Evolutionary conservation across 495 filamentous ascomycete species (phyloP), one percentile per base, ranked within the genome.

Genomic region (Platismatia glauca): DNA sequence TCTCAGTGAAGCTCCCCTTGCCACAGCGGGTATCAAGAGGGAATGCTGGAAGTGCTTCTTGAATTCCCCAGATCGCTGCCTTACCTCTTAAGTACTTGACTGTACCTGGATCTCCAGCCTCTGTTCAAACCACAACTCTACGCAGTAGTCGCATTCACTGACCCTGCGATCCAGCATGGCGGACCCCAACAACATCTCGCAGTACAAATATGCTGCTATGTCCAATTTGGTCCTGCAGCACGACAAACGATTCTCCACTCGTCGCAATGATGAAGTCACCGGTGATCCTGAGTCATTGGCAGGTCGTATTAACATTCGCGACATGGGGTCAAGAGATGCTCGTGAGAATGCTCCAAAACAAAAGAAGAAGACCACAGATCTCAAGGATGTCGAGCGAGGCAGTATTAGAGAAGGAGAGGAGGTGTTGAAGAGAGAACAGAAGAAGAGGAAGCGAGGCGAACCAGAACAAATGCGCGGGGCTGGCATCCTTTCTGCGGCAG

Each of bases 161-260:
- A 63, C 38, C 48, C 53, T 37, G 53, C n/a, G 50, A 27, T 55
- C 60, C 77, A 87, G 75, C 63, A 95, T 95, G 91, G 83, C 89
- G 74, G 91, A 96, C 81, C 87, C 86, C 68, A 82, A 91, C 79
- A 88, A 93, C 85, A 87, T 95, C 59, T 93, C 89, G 70, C 92
- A 97, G 78, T 99, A 96, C 82, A 99, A 99, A 77, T 99, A 99
- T 82, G 89, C 90, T 86, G 92, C 91, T 74, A 99, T 99, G 94
- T 97, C 94, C 80, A 99, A 99, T 85, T 86, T 99, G 90, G 94
- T 99, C 73, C 90, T 97, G 83, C 93, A 97, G 87, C 92, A 91
- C 78, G 94, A 99, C 80, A 87, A 90, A 76, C 87, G 95, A 72
- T 97, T 99, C 73, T 86, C 93, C 68, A 91, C 90, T 60, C 86